These are phyloP conservation scores for Neurospora sp. DNA, from an alignment of 495 filamentous ascomycete species.

Conservation along the genomic window DNA sequence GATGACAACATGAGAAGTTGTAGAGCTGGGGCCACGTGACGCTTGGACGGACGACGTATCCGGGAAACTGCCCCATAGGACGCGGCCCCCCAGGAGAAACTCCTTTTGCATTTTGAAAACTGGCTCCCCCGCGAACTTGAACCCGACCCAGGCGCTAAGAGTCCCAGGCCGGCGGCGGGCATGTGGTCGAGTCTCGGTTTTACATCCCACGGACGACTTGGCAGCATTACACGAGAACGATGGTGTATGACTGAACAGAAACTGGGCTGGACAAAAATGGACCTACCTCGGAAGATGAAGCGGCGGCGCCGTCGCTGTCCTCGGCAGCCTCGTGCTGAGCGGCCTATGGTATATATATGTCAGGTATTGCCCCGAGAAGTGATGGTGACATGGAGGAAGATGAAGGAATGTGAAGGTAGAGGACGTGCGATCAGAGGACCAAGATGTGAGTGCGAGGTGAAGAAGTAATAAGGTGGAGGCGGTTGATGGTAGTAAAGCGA, in stretches of 20 bases:
- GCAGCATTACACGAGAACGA: not conserved
- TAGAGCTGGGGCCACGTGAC: not conserved
- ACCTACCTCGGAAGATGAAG: not conserved
- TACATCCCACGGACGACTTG: not conserved
- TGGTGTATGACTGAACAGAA: not conserved
- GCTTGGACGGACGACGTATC: not conserved
- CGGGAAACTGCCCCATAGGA: not conserved
- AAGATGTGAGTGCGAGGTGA: not conserved
- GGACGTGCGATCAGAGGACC: not conserved
- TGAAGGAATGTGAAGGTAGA: not conserved
- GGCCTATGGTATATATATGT: not conserved
- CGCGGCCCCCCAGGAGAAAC: not conserved
- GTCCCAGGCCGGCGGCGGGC: not conserved
- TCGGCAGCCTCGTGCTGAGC: not conserved
- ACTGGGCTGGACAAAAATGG: not conserved
- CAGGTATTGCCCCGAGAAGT: not conserved
- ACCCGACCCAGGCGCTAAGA: not conserved
- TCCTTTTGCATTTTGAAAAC: not conserved
- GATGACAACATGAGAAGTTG: not conserved
- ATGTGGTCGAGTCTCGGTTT: not conserved
- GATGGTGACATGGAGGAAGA: not conserved
- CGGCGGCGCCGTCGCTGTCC: not conserved
- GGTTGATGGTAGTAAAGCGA: not conserved
- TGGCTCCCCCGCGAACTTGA: not conserved
- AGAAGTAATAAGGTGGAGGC: not conserved